These are phyloP conservation scores for Septoria petroselini DNA, from an alignment of 2,329 filamentous ascomycete genomes.

Conservation along the genomic window DNA sequence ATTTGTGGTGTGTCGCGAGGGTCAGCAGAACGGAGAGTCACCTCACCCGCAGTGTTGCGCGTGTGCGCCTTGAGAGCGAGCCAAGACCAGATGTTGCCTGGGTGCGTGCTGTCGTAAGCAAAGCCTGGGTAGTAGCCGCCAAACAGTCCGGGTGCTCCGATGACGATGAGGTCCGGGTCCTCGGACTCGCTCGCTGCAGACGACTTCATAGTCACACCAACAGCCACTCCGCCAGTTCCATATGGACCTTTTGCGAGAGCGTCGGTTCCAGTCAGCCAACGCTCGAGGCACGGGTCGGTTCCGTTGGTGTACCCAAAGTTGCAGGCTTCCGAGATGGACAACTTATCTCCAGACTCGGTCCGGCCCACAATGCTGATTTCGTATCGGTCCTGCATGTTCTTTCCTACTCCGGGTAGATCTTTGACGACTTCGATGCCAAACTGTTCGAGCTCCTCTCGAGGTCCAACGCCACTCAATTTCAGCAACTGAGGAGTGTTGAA, in stretches of 20 bases:
- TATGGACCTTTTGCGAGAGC: conserved; percentile 44
- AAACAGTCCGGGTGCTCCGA: conserved; percentile 55
- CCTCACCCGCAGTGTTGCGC: conserved; percentile 59
- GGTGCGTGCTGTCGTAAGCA: conserved; percentile 45
- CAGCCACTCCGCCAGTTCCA: conserved; percentile 53
- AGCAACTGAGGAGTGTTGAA: conserved; percentile 65
- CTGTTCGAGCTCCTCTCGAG: conserved; percentile 50
- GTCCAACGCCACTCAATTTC: conserved; percentile 63
- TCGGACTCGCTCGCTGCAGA: conserved; percentile 41
- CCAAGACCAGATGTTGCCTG: conserved; percentile 49
- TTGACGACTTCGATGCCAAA: conserved; percentile 55
- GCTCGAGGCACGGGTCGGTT: conserved; percentile 44
- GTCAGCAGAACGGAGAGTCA: conserved; percentile 59
- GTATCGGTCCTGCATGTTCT: conserved; percentile 62
- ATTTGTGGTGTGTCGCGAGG: conserved; percentile 64
- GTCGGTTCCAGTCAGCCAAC: conserved; percentile 42
- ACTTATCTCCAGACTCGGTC: conserved; percentile 39
- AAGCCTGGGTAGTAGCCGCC: conserved; percentile 57
- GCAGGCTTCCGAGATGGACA: conserved; percentile 41
- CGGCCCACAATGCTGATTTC: conserved; percentile 53
- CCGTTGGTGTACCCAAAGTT: conserved; percentile 34
- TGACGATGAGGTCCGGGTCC: conserved; percentile 55
- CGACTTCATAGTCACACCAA: conserved; percentile 46
- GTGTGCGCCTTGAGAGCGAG: conserved; percentile 61
- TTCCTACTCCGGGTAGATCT: conserved; percentile 61